Evolutionary conservation across 139 green algal species (phyloP).

Genomic region (Nannochloris sp.): DNA sequence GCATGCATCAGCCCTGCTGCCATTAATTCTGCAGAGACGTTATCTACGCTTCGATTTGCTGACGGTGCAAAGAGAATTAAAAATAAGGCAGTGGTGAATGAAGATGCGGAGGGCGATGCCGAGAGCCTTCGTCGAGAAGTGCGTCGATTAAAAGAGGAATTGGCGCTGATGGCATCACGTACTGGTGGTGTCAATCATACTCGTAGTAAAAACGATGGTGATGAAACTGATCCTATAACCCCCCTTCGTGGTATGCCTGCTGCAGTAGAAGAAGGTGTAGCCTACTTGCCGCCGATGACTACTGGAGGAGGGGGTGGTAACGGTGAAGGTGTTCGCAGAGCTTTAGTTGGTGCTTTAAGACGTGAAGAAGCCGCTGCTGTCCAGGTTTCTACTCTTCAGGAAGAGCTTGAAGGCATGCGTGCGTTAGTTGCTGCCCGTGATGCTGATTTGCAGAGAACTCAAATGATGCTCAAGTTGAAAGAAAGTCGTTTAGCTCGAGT

Average conservation of each 20-base stretch:
- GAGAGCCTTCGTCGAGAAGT: slow-evolving; percentile 51
- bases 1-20: slow-evolving; percentile 72
- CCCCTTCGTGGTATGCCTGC: no score
- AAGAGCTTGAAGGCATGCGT: slow-evolving; percentile 37
- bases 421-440: slow-evolving; percentile 34
- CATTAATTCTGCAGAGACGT: slow-evolving; percentile 61
- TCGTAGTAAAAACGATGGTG: no score
- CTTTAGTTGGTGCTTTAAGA: slow-evolving; percentile 33
- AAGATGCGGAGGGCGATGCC: slow-evolving; percentile 51
- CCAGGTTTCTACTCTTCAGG: slow-evolving; percentile 26
- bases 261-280: no score
- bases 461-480: slow-evolving; percentile 45
- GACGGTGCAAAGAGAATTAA: slow-evolving; percentile 81
- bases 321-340: neutral
- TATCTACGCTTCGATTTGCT: slow-evolving; percentile 87
- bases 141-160: slow-evolving; percentile 36
- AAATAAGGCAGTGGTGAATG: slow-evolving; percentile 76
- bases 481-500: slow-evolving; percentile 28
- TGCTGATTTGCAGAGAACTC: slow-evolving; percentile 33
- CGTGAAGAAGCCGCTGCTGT: slow-evolving; percentile 28
- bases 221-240: no score
- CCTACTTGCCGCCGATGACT: no score
- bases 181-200: no score
- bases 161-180: no score
- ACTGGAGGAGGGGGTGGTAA: neutral